phyloP scores from a whole-genome alignment of 2,329 filamentous ascomycete genomes.

The Epichloe hybrida region DNA sequence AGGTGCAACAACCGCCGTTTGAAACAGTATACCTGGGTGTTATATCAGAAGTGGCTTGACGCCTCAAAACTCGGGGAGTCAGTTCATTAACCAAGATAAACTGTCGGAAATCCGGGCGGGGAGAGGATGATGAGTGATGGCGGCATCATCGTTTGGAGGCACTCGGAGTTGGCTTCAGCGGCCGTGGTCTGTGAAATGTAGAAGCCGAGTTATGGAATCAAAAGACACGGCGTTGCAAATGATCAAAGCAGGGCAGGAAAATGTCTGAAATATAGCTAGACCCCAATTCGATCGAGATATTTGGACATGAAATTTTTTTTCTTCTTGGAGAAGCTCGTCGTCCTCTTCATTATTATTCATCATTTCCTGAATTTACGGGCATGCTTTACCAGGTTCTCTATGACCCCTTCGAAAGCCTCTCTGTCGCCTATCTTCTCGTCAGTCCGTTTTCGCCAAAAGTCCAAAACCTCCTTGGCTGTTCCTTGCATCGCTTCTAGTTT shows the following conservation, averaged over 20 bases:
- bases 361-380: slow-evolving; percentile 73
- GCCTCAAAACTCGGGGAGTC: not conserved
- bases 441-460: slow-evolving; percentile 76
- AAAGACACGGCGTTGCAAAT: not conserved
- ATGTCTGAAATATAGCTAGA: slow-evolving; percentile 9
- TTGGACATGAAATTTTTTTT: slow-evolving; percentile 4
- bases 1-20: not conserved
- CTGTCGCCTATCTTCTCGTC: slow-evolving; percentile 83
- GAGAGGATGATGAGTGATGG: not conserved
- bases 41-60: not conserved
- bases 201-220: not conserved
- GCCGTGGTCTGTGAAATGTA: not conserved
- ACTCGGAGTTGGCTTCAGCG: not conserved
- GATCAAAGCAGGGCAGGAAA: slow-evolving; percentile 4
- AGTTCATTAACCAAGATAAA: not conserved
- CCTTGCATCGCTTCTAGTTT: slow-evolving; percentile 55
- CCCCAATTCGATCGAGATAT: slow-evolving; percentile 8
- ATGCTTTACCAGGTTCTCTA: slow-evolving; percentile 91
- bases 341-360: not conserved
- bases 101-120: not conserved
- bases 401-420: slow-evolving; percentile 89
- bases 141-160: not conserved
- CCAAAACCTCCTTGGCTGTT: slow-evolving; percentile 63
- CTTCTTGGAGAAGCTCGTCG: slow-evolving; percentile 4
- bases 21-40: not conserved